Conservation (phyloP, 495 filamentous ascomycete genomes). For the Hypoxylon rickii region DNA sequence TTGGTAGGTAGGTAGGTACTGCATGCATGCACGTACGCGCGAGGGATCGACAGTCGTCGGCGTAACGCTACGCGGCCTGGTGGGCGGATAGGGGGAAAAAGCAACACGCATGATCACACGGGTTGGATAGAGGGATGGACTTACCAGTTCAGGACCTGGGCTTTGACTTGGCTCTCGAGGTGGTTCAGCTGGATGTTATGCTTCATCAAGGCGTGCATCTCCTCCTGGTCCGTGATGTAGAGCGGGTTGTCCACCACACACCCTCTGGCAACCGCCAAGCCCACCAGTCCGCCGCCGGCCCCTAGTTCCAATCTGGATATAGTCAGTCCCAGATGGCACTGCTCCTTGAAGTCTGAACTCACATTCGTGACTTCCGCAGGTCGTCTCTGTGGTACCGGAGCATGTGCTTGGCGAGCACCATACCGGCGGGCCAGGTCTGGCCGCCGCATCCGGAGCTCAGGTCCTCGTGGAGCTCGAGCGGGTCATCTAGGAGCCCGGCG, state of each 20-base stretch:
- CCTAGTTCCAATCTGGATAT: conserved; percentile 83
- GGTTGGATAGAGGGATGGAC: conserved; percentile 37
- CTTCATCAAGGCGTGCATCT: conserved; percentile 82
- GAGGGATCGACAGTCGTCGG: not conserved
- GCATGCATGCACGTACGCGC: conserved; percentile 14
- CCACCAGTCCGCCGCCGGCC: conserved; percentile 88
- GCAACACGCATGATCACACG: too few relatives aligned
- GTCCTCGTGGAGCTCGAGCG: conserved; percentile 81
- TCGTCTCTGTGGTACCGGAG: conserved; percentile 66
- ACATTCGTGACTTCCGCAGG: conserved; percentile 74
- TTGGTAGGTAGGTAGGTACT: not conserved
- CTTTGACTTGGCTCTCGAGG: conserved; percentile 62
- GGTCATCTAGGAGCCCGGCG: conserved; percentile 67
- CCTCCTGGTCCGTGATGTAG: conserved; percentile 81
- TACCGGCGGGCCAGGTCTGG: conserved; percentile 90
- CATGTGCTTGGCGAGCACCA: conserved; percentile 83
- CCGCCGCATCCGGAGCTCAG: conserved; percentile 87
- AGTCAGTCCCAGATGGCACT: too few relatives aligned
- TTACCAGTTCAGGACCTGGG: conserved; percentile 77
- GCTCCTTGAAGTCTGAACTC: too few relatives aligned
- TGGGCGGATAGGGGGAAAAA: conserved; percentile 1
- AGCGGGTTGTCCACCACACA: conserved; percentile 58
- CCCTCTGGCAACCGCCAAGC: conserved; percentile 67
- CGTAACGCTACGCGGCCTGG: not conserved
- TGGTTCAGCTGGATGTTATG: conserved; percentile 81